phyloP scores from a whole-genome alignment of 345 rosid species.

The Cardiospermum halicacabum region DNA sequence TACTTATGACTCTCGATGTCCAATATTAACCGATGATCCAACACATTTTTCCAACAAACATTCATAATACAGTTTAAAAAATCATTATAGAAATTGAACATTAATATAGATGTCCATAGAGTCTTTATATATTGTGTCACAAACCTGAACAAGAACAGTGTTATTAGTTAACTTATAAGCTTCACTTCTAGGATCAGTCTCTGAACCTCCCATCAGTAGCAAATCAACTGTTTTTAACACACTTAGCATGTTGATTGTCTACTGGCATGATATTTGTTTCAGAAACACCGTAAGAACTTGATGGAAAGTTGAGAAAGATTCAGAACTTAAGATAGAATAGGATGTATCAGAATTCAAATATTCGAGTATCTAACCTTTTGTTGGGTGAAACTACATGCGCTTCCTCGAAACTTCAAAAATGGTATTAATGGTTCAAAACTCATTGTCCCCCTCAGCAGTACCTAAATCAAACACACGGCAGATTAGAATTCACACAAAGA shows the following conservation, averaged over 20 bases:
- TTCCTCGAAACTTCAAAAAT: slow-evolving; percentile 71
- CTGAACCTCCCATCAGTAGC: slow-evolving; percentile 72
- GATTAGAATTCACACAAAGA: slow-evolving; percentile 27
- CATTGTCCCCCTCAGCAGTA: slow-evolving; percentile 80
- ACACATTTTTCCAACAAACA: slow-evolving; percentile 58
- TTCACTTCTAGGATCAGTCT: slow-evolving; percentile 64
- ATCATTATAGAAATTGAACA: slow-evolving; percentile 8
- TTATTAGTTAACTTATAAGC: slow-evolving; percentile 73
- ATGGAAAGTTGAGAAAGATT: slow-evolving; percentile 8
- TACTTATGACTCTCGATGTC: slow-evolving; percentile 95
- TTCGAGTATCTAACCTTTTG: slow-evolving; percentile 84
- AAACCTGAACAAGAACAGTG: slow-evolving; percentile 87
- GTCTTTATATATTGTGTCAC: too few species aligned
- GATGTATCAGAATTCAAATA: slow-evolving; percentile 12
- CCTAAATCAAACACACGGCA: slow-evolving; percentile 34
- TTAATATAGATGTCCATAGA: not conserved
- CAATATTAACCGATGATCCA: slow-evolving; percentile 80
- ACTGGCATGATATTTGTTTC: slow-evolving; percentile 64
- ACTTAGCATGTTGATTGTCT: slow-evolving; percentile 90
- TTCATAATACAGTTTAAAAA: slow-evolving; percentile 17
- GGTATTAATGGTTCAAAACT: slow-evolving; percentile 82
- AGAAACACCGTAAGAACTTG: slow-evolving; percentile 35
- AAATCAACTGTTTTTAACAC: slow-evolving; percentile 79
- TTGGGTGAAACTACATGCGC: slow-evolving; percentile 76
- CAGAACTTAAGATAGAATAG: slow-evolving; percentile 6